phyloP scores from a whole-genome alignment of 805 yeast genomes.

The Naumovozyma dairenensis region DNA sequence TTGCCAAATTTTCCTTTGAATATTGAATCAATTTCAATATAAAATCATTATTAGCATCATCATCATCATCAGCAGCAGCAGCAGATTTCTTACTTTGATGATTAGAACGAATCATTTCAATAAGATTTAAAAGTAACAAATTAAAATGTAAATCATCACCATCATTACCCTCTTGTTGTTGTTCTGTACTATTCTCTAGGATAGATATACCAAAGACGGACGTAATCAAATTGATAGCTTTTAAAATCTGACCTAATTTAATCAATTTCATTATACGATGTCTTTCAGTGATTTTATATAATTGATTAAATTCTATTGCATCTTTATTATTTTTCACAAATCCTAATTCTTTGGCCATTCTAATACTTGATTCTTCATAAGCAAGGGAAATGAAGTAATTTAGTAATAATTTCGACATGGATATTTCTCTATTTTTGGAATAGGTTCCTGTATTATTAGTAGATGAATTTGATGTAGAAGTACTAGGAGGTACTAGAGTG shows the following conservation, averaged over 20 bases:
- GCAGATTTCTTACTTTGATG: constrained; percentile 18
- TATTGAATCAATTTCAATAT: constrained; percentile 45
- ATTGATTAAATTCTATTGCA: constrained; percentile 22
- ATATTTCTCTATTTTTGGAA: constrained; percentile 31
- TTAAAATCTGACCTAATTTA: constrained; percentile 19
- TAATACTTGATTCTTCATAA: constrained; percentile 54
- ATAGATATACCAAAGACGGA: constrained; percentile 20
- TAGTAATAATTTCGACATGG: constrained; percentile 39
- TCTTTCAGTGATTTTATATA: constrained; percentile 22
- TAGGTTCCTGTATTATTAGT: too few relatives aligned
- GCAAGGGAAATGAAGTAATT: constrained; percentile 74
- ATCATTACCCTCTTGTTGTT: constrained; percentile 28
- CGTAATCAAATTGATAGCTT: constrained; percentile 26
- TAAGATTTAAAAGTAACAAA: constrained; percentile 58
- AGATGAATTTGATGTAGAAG: constrained; percentile 1
- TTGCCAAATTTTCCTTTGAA: constrained; percentile 52
- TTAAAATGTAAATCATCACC: constrained; percentile 70
- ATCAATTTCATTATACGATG: constrained; percentile 18
- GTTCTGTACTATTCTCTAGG: constrained; percentile 9
- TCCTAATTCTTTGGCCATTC: constrained; percentile 50
- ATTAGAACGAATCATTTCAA: constrained; percentile 62
- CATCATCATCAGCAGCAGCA: constrained; percentile 13
- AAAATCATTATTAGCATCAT: constrained; percentile 36
- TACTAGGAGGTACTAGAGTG: not conserved
- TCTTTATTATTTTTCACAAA: constrained; percentile 18